Evolutionary conservation across 2,329 filamentous ascomycete genomes (phyloP), one percentile per base, ranked within the genome.

Genomic region (Aspergillus tubingensis): DNA sequence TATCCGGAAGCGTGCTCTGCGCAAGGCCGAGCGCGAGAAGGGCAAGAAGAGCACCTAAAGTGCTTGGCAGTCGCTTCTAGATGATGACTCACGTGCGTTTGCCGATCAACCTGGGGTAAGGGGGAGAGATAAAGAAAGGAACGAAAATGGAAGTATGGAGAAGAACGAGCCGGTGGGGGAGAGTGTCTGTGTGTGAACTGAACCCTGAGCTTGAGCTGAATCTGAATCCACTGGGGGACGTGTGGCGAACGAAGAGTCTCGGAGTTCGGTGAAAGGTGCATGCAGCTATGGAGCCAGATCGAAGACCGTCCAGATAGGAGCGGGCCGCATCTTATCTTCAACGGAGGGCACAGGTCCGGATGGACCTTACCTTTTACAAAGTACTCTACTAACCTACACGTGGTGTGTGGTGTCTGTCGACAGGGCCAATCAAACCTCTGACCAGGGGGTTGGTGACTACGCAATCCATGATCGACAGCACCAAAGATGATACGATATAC

Each of bases 1-100:
- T 61, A 96, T 97, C 63, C 87, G 93, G 68, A 89, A 84, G 75
- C 85, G 92, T 58, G 93, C 93, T 43, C 79, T 97, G 73, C 88
- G 85, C 74, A 97, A 96, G 84, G 88, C 87, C 3, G 91, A 91
- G 70, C 86, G 92, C 49, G 91, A 96, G 85, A 91, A 91, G 79
- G 77, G 71, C 36, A 79, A 80, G 74, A 80, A 80, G 71, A 73
- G 73, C 63, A 70, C 70, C 47, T 78, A 65, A 71, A 23, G 50
- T 47, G 56, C 32, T 36, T 36, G 36, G 38, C 11, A 15, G 10
- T n/a, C 23, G 44, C 15, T 27, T 13, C 23, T n/a, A 13, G 10
- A 30, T 50, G 47, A 50, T 50, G 47, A 50, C 47, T 50, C 27
- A 50, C 47, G 25, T 15, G 17, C 47, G 47, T 32, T 25, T 32